Conservation (phyloP, 208 protist species). For the Herpetomonas tarakana region DNA sequence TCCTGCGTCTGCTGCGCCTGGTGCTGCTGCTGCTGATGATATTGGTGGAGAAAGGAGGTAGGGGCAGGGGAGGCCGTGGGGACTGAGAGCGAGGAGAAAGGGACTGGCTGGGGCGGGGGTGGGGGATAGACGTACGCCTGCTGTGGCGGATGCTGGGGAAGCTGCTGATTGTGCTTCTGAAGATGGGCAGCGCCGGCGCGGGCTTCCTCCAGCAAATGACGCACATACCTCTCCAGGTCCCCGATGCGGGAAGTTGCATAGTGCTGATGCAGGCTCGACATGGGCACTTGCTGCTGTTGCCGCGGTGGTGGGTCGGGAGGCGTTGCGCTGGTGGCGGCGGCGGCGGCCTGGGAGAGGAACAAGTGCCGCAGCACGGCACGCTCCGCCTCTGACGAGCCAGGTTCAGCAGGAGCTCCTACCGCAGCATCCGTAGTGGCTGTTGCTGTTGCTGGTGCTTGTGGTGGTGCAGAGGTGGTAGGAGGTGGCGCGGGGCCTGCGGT, state of each 20-base stretch:
- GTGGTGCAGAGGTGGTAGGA: background rate
- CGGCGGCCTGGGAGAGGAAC: constrained; percentile 1
- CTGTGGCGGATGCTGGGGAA: constrained; percentile 4
- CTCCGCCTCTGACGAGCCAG: constrained; percentile 18
- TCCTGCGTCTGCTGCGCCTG: background rate
- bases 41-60: background rate
- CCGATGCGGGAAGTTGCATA: constrained; percentile 14
- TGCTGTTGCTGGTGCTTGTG: background rate
- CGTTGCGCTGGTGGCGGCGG: background rate
- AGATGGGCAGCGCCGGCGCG: constrained; percentile 17
- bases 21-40: constrained; percentile 10
- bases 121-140: background rate
- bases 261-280: constrained; percentile 12
- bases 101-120: constrained; percentile 3
- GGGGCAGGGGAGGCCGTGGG: constrained; percentile 3
- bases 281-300: background rate
- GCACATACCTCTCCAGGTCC: constrained; percentile 32
- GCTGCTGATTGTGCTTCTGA: constrained; percentile 1
- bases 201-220: constrained; percentile 21
- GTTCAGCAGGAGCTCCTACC: constrained; percentile 8
- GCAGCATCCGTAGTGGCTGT: constrained; percentile 13
- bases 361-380: constrained; percentile 5
- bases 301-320: background rate
- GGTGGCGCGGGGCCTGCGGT: no score
- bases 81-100: no score